phyloP scores from a whole-genome alignment of 192 early-diverging fungal genomes.

The Geranomyces variabilis region DNA sequence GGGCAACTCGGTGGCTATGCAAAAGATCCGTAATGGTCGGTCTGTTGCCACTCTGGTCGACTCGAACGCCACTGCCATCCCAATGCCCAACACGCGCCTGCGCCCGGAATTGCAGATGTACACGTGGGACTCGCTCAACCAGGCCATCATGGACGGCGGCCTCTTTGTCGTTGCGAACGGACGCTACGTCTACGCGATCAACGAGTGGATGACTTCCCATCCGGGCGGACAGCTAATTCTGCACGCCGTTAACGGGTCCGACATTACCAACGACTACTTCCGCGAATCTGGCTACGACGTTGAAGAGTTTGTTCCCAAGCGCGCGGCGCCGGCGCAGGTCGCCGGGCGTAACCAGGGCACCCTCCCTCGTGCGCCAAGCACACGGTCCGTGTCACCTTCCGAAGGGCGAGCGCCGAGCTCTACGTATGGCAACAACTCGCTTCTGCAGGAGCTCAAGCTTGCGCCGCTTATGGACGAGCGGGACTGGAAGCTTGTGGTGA shows the following conservation, averaged over 20 bases:
- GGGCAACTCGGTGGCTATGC: not conserved
- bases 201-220: conserved; percentile 43
- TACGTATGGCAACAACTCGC: not conserved
- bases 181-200: conserved; percentile 46
- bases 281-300: conserved; percentile 49
- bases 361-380: not conserved
- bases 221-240: conserved; percentile 54
- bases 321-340: conserved; percentile 22
- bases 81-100: conserved; percentile 9
- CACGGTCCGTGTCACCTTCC: not conserved
- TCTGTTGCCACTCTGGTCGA: conserved; percentile 15
- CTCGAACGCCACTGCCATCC: not conserved
- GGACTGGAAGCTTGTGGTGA: conserved; percentile 44
- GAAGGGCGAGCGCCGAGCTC: not conserved
- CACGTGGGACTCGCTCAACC: conserved; percentile 46
- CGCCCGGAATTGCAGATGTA: conserved; percentile 21
- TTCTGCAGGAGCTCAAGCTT: conserved; percentile 31
- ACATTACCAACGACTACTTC: conserved; percentile 54
- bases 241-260: conserved; percentile 47
- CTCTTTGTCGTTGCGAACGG: conserved; percentile 50
- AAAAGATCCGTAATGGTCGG: not conserved
- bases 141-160: conserved; percentile 38
- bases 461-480: conserved; percentile 34
- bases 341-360: not conserved
- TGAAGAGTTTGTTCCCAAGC: conserved; percentile 40